Evolutionary conservation across 768 basidiomycete species (phyloP).

Genomic region (Crepidotus variabilis): DNA sequence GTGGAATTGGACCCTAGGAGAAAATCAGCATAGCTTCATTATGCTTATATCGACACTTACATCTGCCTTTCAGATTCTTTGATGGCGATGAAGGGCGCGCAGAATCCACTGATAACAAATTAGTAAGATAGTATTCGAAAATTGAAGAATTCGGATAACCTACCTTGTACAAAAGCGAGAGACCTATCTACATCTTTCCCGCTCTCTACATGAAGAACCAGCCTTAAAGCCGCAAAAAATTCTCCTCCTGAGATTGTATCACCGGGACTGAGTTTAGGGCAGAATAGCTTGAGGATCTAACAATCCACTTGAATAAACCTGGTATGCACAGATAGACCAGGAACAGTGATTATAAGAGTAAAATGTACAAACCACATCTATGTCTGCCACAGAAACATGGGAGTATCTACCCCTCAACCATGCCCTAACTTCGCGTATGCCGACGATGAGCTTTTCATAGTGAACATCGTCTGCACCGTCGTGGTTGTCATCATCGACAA

Average conservation of each 20-base stretch:
- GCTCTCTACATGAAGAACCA: slow-evolving; percentile 57
- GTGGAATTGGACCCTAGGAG: slow-evolving; percentile 11
- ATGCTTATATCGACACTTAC: neutral
- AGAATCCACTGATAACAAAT: neutral
- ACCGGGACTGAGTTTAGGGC: slow-evolving; percentile 45
- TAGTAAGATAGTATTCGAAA: neutral
- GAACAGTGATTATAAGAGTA: neutral
- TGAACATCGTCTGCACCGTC: slow-evolving; percentile 37
- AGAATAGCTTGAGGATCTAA: slow-evolving; percentile 66
- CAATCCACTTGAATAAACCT: slow-evolving; percentile 4
- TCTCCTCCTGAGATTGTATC: slow-evolving; percentile 65
- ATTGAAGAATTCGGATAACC: slow-evolving; percentile 16
- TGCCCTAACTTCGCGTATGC: slow-evolving; percentile 65
- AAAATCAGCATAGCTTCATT: neutral
- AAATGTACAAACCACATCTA: slow-evolving; percentile 52
- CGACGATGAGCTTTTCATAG: slow-evolving; percentile 51
- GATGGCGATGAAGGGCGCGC: slow-evolving; percentile 15
- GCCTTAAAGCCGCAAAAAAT: slow-evolving; percentile 71
- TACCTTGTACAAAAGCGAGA: slow-evolving; percentile 77
- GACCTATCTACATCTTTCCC: slow-evolving; percentile 61
- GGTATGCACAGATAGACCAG: neutral
- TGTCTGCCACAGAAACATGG: slow-evolving; percentile 41
- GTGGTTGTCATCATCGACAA: slow-evolving; percentile 29
- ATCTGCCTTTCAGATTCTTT: slow-evolving; percentile 1
- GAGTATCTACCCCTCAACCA: slow-evolving; percentile 74